phyloP scores from a whole-genome alignment of 2,329 filamentous ascomycete genomes.

The Coleophoma crateriformis region DNA sequence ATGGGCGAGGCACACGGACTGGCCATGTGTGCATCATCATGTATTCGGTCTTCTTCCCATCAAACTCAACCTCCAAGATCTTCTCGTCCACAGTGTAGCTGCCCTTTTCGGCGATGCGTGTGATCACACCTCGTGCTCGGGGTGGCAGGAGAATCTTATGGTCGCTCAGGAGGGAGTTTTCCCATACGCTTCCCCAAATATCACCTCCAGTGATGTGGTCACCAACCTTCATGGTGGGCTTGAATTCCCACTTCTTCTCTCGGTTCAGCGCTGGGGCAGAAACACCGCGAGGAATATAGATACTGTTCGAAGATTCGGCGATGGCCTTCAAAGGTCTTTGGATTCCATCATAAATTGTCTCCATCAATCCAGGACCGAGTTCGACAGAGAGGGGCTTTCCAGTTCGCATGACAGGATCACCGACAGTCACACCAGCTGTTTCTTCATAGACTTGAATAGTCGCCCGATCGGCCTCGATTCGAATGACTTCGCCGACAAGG shows the following conservation, averaged over 20 bases:
- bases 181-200: slow-evolving; percentile 89
- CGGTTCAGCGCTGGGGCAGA: slow-evolving; percentile 82
- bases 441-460: slow-evolving; percentile 99
- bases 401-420: slow-evolving; percentile 84
- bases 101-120: slow-evolving; percentile 81
- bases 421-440: slow-evolving; percentile 87
- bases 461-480: slow-evolving; percentile 90
- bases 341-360: slow-evolving; percentile 99
- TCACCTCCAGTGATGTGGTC: slow-evolving; percentile 97
- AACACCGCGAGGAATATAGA: slow-evolving; percentile 97
- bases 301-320: slow-evolving; percentile 70
- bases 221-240: slow-evolving; percentile 83
- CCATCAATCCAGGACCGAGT: slow-evolving; percentile 92
- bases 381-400: slow-evolving; percentile 97
- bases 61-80: slow-evolving; percentile 93
- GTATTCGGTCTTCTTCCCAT: slow-evolving; percentile 89
- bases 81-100: slow-evolving; percentile 92
- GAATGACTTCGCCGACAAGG: slow-evolving; percentile 95
- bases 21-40: slow-evolving; percentile 99
- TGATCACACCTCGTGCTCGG: slow-evolving; percentile 85
- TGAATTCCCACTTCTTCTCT: slow-evolving; percentile 94
- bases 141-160: slow-evolving; percentile 93
- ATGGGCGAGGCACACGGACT: slow-evolving; percentile 89
- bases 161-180: slow-evolving; percentile 90
- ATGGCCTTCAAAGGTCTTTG: slow-evolving; percentile 91